Evolutionary conservation across 1,139 yeast species (phyloP).

Genomic region (Blastobotrys elegans): DNA sequence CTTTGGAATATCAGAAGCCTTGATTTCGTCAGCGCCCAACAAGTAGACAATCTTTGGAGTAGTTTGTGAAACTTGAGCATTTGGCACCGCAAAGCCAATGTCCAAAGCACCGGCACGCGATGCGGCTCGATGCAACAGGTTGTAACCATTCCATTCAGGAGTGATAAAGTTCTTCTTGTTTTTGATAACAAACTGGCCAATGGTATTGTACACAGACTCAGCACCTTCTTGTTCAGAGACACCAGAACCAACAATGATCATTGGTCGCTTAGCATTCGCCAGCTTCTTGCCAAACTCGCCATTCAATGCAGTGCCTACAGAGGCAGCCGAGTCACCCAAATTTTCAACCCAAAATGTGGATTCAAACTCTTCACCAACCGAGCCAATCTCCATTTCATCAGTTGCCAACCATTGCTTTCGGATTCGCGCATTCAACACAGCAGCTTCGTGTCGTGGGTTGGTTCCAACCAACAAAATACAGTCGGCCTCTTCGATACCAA

Average conservation of each 20-base stretch:
- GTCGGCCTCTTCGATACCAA: constrained; percentile 79
- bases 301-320: constrained; percentile 53
- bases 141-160: constrained; percentile 78
- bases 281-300: constrained; percentile 72
- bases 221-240: constrained; percentile 68
- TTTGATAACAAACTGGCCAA: constrained; percentile 59
- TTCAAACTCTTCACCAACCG: constrained; percentile 72
- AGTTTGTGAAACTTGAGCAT: constrained; percentile 44
- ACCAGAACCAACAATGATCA: constrained; percentile 80
- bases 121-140: constrained; percentile 80
- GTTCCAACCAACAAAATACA: constrained; percentile 75
- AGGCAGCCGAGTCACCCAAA: constrained; percentile 58
- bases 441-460: constrained; percentile 88
- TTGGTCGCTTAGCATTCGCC: constrained; percentile 63
- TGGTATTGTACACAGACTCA: constrained; percentile 52
- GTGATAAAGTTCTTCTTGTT: constrained; percentile 56
- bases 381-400: constrained; percentile 51
- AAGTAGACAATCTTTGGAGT: constrained; percentile 74
- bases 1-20: constrained; percentile 64
- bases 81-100: constrained; percentile 65
- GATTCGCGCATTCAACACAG: constrained; percentile 79
- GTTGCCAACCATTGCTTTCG: constrained; percentile 78
- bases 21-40: constrained; percentile 79
- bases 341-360: constrained; percentile 66
- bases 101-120: constrained; percentile 84